These are phyloP conservation scores for Oehlia diaphana DNA, from an alignment of 192 early-diverging fungal genomes.

Conservation along the genomic window DNA sequence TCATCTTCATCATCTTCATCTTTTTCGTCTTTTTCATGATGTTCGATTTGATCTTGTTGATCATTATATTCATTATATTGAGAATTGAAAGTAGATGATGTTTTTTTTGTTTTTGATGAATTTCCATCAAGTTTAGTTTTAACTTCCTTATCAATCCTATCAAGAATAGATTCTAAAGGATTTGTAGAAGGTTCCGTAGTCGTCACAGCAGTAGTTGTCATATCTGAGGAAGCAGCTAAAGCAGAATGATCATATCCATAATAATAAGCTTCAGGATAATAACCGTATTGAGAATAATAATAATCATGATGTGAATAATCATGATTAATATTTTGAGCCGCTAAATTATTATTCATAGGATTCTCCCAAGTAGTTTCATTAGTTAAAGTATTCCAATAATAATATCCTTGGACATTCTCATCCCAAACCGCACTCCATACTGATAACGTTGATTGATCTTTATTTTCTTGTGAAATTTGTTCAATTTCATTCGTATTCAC, in stretches of 20 bases:
- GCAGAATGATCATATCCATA: constrained; percentile 17
- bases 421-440: constrained; percentile 48
- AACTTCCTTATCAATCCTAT: constrained; percentile 45
- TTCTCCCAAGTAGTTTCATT: constrained; percentile 52
- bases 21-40: no score
- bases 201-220: background rate
- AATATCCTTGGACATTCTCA: constrained; percentile 40
- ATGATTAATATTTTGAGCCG: background rate
- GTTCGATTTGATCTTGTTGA: background rate
- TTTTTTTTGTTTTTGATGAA: background rate
- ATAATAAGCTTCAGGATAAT: constrained; percentile 25
- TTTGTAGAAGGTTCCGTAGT: constrained; percentile 11
- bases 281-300: constrained; percentile 28
- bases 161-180: constrained; percentile 38
- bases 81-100: background rate
- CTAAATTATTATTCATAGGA: constrained; percentile 19
- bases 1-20: no score
- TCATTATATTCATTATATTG: background rate
- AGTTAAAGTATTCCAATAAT: constrained; percentile 53
- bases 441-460: background rate
- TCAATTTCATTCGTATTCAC: background rate
- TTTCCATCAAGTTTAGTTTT: constrained; percentile 34
- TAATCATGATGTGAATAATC: constrained; percentile 12
- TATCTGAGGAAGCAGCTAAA: background rate
- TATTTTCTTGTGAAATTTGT: background rate